A percentile compares a stretch with the other conserved stretches of the same genome.
Evolutionary conservation across 257 asterid genomes (phyloP).

Genomic region (Petrea volubilis): DNA sequence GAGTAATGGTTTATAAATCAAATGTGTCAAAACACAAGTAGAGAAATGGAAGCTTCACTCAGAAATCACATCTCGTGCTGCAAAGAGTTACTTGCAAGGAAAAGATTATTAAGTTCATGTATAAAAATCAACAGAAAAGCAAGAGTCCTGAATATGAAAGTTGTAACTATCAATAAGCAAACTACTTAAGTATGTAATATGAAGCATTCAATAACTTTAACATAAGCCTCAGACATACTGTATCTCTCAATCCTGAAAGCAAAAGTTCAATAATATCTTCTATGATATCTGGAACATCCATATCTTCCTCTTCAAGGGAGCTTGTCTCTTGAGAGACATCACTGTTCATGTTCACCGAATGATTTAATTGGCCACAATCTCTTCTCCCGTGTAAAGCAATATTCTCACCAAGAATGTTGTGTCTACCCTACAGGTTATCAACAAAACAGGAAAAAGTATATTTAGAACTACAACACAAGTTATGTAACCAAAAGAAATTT

Average conservation of each 20-base stretch:
- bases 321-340: conserved; percentile 40
- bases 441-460: conserved; percentile 12
- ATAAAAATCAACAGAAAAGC: conserved; percentile 7
- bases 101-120: conserved; percentile 3
- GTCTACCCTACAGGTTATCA: conserved; percentile 59
- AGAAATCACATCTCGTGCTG: background rate
- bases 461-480: conserved; percentile 10
- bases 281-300: conserved; percentile 87
- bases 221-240: conserved; percentile 64
- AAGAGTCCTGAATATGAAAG: conserved; percentile 16
- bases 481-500: conserved; percentile 16
- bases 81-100: background rate
- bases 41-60: conserved; percentile 1
- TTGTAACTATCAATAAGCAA: background rate
- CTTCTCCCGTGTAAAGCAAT: conserved; percentile 34
- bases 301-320: conserved; percentile 69
- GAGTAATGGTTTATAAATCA: conserved; percentile 16
- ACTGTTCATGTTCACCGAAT: conserved; percentile 32
- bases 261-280: conserved; percentile 85
- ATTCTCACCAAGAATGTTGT: conserved; percentile 61
- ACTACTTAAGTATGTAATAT: conserved; percentile 12
- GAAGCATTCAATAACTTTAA: conserved; percentile 28
- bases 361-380: conserved; percentile 35
- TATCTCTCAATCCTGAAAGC: conserved; percentile 82
- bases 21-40: conserved; percentile 6